A percentile compares a stretch with the other conserved stretches of the same genome.
Conservation (phyloP, 306 rosid genomes). For the Castanea crenata region DNA sequence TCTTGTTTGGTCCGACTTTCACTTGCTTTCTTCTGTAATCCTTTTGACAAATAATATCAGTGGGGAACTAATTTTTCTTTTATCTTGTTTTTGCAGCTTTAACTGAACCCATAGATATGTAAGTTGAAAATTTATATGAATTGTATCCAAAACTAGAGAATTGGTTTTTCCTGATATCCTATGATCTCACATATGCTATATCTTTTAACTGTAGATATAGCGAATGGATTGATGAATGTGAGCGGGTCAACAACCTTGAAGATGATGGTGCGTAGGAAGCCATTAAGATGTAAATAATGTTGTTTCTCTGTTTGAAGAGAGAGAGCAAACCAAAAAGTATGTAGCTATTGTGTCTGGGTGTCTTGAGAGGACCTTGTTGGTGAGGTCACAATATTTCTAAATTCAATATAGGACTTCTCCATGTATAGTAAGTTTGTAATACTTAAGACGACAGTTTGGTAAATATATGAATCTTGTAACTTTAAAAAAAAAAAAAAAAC, state of each 20-base stretch:
- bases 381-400: neutral
- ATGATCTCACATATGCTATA: neutral
- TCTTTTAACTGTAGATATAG: conserved; percentile 43
- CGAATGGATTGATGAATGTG: conserved; percentile 71
- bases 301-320: neutral
- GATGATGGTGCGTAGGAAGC: conserved; percentile 44
- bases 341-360: neutral
- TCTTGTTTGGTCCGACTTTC: neutral
- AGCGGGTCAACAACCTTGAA: conserved; percentile 54
- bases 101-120: conserved; percentile 54
- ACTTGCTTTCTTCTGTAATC: neutral
- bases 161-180: neutral
- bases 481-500: too few species aligned
- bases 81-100: conserved; percentile 41
- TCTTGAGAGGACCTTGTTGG: neutral
- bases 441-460: neutral
- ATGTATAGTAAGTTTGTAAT: neutral
- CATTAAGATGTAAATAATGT: neutral
- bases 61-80: neutral
- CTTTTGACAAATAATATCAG: neutral
- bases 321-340: neutral
- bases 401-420: too few species aligned
- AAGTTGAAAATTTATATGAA: conserved; percentile 11
- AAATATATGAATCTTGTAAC: neutral
- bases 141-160: neutral